A percentile compares a stretch with the other conserved stretches of the same genome.
These are phyloP conservation scores for Aspergillus neotritici DNA, from an alignment of 2,329 filamentous ascomycete genomes.

Conservation along the genomic window DNA sequence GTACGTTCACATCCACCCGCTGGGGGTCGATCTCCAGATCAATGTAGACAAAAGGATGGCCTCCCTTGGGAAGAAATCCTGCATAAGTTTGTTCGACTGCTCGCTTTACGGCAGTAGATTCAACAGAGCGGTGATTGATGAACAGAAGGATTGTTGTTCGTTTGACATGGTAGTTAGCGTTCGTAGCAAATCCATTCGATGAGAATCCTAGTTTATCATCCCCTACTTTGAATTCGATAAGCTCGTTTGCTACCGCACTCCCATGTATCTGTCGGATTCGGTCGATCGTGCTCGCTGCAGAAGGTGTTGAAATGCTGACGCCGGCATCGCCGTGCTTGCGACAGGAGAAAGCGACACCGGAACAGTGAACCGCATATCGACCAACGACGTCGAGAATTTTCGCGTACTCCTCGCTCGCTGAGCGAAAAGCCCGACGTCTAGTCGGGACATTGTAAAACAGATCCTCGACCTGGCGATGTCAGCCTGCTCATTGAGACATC, in stretches of 20 bases:
- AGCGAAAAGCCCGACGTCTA: constrained; percentile 81
- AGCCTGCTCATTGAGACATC: not conserved
- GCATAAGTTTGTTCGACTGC: constrained; percentile 86
- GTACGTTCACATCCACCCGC: constrained; percentile 92
- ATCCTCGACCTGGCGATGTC: constrained; percentile 64
- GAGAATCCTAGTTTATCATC: constrained; percentile 80
- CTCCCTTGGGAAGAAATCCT: constrained; percentile 82
- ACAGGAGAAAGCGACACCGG: constrained; percentile 88
- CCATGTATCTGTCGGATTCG: constrained; percentile 89
- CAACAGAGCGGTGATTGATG: constrained; percentile 93
- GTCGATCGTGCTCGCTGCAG: constrained; percentile 66
- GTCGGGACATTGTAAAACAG: constrained; percentile 95
- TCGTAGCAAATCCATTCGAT: constrained; percentile 74
- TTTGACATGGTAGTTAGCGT: constrained; percentile 92
- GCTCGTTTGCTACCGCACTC: constrained; percentile 75
- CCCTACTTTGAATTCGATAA: constrained; percentile 67
- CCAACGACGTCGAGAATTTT: constrained; percentile 96
- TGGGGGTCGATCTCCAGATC: constrained; percentile 88
- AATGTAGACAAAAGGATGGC: constrained; percentile 89
- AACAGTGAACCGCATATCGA: constrained; percentile 86
- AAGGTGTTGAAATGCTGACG: constrained; percentile 72
- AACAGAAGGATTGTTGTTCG: constrained; percentile 83
- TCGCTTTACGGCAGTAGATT: constrained; percentile 82
- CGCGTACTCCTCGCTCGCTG: constrained; percentile 88
- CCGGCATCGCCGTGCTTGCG: constrained; percentile 91